phyloP scores from a whole-genome alignment of 805 yeast genomes.

The Hanseniaspora meyeri region DNA sequence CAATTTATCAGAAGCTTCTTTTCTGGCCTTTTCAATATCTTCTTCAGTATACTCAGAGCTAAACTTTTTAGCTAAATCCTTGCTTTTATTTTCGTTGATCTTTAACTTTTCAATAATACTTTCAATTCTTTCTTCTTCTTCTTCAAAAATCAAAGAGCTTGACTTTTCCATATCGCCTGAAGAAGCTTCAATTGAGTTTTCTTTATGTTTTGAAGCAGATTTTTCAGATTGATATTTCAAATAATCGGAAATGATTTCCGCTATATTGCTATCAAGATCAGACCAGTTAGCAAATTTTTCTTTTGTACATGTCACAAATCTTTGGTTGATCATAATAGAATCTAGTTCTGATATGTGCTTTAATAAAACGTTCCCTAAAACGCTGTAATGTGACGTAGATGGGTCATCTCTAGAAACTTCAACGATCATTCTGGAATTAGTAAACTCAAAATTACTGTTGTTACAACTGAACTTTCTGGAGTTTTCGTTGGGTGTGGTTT shows the following conservation, averaged over 20 bases:
- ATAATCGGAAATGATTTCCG: neutral
- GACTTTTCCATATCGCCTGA: neutral
- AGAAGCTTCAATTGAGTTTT: neutral
- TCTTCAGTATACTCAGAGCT: constrained; percentile 27
- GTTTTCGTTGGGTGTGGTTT: constrained; percentile 11
- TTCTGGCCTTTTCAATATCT: constrained; percentile 22
- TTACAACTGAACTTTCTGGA: constrained; percentile 1
- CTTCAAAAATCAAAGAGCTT: constrained; percentile 3
- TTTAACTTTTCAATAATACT: neutral
- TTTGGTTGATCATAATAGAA: constrained; percentile 61
- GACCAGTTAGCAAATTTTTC: constrained; percentile 59
- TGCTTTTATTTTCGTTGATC: neutral
- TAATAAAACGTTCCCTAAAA: constrained; percentile 5
- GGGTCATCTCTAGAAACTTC: constrained; percentile 13
- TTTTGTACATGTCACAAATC: constrained; percentile 62
- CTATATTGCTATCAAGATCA: neutral
- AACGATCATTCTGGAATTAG: constrained; percentile 6
- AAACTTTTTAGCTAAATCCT: constrained; percentile 13
- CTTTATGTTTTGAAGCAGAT: neutral
- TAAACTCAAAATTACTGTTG: neutral
- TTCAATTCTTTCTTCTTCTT: constrained; percentile 17
- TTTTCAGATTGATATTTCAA: neutral
- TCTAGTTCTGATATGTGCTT: constrained; percentile 20
- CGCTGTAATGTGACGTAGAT: neutral
- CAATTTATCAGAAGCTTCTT: constrained; percentile 24